Conservation (phyloP, 306 rosid genomes). For the Glycine latifolia region DNA sequence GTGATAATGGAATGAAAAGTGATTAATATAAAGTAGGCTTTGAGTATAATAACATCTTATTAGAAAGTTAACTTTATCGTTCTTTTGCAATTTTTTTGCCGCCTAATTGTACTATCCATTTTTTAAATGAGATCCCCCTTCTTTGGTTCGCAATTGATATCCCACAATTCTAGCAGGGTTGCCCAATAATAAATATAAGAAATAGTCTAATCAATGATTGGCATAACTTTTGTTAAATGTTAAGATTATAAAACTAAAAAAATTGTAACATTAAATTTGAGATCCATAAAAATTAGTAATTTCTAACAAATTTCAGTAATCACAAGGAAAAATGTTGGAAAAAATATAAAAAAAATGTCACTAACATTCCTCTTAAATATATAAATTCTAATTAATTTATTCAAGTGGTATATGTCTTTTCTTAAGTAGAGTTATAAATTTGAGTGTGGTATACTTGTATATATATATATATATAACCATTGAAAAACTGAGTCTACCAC, state of each 20-base stretch:
- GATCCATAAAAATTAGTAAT: too few relatives aligned
- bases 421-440: too few relatives aligned
- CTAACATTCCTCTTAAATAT: background rate
- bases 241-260: background rate
- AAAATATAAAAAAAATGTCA: too few relatives aligned
- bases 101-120: background rate
- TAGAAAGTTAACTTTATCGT: background rate
- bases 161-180: background rate
- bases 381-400: background rate
- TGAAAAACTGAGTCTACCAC: too few relatives aligned
- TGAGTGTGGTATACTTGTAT: too few relatives aligned
- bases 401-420: too few relatives aligned
- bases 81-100: background rate
- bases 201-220: too few relatives aligned
- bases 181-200: too few relatives aligned
- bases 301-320: too few relatives aligned
- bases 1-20: constrained; percentile 31
- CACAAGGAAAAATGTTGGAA: too few relatives aligned
- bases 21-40: background rate
- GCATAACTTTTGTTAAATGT: background rate
- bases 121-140: background rate
- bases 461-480: too few relatives aligned
- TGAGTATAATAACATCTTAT: constrained; percentile 2
- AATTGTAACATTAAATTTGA: background rate
- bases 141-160: background rate